Percentiles rank a stretch among this genome's conserved stretches.
Evolutionary conservation across 1,284 basidiomycete genomes (phyloP).

Genomic region (Moniliophthora roreri): DNA sequence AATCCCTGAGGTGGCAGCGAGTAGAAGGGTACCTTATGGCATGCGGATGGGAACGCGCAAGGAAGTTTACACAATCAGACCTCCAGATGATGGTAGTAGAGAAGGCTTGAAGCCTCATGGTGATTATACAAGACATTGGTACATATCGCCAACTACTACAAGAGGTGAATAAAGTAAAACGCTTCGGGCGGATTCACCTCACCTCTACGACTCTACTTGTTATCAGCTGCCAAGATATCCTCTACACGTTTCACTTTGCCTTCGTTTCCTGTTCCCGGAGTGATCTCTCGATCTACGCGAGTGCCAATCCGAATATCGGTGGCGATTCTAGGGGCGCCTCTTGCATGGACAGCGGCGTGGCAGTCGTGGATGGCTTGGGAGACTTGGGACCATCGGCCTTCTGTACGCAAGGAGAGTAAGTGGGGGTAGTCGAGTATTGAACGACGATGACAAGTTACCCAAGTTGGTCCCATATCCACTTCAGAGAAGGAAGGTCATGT

Average conservation of each 20-base stretch:
- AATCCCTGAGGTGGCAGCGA: too few relatives aligned
- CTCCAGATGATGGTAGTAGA: too few relatives aligned
- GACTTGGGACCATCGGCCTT: conserved; percentile 85
- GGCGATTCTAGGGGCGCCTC: conserved; percentile 71
- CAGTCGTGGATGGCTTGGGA: conserved; percentile 82
- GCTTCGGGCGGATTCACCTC: too few relatives aligned
- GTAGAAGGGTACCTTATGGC: too few relatives aligned
- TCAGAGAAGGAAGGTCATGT: conserved; percentile 10
- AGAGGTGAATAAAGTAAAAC: too few relatives aligned
- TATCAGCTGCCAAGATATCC: conserved; percentile 60
- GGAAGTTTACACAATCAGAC: too few relatives aligned
- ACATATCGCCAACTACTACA: too few relatives aligned
- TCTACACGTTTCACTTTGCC: conserved; percentile 79
- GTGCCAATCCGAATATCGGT: conserved; percentile 95
- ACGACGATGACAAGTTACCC: conserved; percentile 54
- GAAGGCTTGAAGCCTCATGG: too few relatives aligned
- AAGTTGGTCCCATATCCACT: conserved; percentile 92
- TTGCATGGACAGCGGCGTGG: conserved; percentile 83
- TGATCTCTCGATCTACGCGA: conserved; percentile 68
- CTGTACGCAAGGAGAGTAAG: conserved; percentile 32
- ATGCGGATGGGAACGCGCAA: too few relatives aligned
- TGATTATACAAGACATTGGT: too few relatives aligned
- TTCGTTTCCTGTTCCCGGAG: conserved; percentile 70
- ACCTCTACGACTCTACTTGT: too few relatives aligned
- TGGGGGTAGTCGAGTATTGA: background rate